phyloP scores from a whole-genome alignment of 1,284 basidiomycete species.

The Kalmanozyma brasiliensis region DNA sequence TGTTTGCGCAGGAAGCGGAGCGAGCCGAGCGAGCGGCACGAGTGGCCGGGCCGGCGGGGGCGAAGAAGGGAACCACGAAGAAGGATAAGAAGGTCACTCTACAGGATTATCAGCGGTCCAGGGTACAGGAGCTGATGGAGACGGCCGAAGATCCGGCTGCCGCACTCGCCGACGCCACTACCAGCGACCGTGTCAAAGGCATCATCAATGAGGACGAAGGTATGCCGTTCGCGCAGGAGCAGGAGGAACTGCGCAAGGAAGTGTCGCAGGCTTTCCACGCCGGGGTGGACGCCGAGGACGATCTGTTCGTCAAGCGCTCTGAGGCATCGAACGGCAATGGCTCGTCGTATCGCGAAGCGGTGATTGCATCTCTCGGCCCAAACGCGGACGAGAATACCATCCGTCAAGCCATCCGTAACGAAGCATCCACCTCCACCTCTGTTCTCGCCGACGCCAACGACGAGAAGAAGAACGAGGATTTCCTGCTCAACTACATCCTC shows the following conservation, averaged over 20 bases:
- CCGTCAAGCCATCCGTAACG: constrained; percentile 46
- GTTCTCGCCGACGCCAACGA: constrained; percentile 50
- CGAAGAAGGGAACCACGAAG: constrained; percentile 26
- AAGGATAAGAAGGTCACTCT: constrained; percentile 62
- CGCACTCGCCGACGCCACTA: constrained; percentile 64
- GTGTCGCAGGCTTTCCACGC: constrained; percentile 82
- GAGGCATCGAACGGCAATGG: constrained; percentile 81
- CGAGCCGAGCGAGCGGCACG: constrained; percentile 29
- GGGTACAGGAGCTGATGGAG: constrained; percentile 63
- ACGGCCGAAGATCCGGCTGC: constrained; percentile 58
- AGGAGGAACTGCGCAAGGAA: constrained; percentile 79
- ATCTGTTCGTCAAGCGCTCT: constrained; percentile 75
- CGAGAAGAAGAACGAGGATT: constrained; percentile 77
- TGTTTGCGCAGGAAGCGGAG: constrained; percentile 58
- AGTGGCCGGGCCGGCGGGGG: constrained; percentile 10
- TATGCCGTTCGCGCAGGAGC: constrained; percentile 82
- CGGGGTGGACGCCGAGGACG: constrained; percentile 70
- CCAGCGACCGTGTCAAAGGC: constrained; percentile 18
- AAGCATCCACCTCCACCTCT: constrained; percentile 34
- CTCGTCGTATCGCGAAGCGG: constrained; percentile 81
- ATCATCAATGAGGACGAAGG: constrained; percentile 70
- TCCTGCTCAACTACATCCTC: constrained; percentile 74
- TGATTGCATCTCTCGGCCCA: constrained; percentile 83
- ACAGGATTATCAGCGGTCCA: constrained; percentile 63
- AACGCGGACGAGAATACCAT: constrained; percentile 72